These are phyloP conservation scores for Metarhizium robertsii DNA, from an alignment of 2,329 filamentous ascomycete genomes.

Conservation along the genomic window DNA sequence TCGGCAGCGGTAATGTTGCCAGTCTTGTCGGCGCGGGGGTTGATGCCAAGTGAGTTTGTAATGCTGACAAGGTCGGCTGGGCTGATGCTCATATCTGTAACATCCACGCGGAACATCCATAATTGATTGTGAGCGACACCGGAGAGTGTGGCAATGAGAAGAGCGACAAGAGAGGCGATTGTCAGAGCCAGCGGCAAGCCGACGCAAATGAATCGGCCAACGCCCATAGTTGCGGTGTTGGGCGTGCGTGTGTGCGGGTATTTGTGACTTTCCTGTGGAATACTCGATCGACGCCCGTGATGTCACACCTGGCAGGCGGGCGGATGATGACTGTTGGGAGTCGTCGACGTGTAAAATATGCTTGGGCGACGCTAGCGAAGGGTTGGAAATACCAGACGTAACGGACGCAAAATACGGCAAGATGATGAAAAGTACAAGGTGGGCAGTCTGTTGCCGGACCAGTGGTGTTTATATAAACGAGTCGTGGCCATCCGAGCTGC, in stretches of 20 bases:
- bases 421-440: background rate
- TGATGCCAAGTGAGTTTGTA: slow-evolving; percentile 18
- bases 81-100: slow-evolving; percentile 43
- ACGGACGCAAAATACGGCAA: background rate
- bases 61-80: slow-evolving; percentile 25
- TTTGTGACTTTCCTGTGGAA: background rate
- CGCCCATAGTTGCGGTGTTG: slow-evolving; percentile 37
- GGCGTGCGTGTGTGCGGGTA: background rate
- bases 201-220: slow-evolving; percentile 78
- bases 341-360: too few relatives aligned
- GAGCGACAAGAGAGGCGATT: slow-evolving; percentile 63
- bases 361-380: too few relatives aligned
- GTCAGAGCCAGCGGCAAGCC: slow-evolving; percentile 77
- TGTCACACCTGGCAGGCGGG: too few relatives aligned
- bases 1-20: slow-evolving; percentile 47
- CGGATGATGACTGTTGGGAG: too few relatives aligned
- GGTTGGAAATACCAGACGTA: background rate
- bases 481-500: background rate
- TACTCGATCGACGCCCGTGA: too few relatives aligned
- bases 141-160: slow-evolving; percentile 47
- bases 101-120: slow-evolving; percentile 52
- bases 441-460: background rate
- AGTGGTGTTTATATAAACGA: background rate
- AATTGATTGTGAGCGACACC: slow-evolving; percentile 47
- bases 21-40: slow-evolving; percentile 14